phyloP scores from a whole-genome alignment of 495 filamentous ascomycete species.

The Neurospora sp. region DNA sequence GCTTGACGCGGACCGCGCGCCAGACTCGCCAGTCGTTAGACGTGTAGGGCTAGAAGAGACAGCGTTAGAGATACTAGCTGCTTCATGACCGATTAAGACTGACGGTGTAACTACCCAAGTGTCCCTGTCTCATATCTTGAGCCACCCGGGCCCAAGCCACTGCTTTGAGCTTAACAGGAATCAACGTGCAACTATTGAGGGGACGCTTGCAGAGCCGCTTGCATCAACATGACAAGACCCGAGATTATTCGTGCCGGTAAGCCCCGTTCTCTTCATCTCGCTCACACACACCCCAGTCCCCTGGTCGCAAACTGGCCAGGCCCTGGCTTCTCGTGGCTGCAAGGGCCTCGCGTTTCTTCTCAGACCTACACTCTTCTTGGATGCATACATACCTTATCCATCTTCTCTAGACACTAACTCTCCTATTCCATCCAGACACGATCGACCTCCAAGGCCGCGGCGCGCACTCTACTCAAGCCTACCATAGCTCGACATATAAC shows the following conservation, averaged over 20 bases:
- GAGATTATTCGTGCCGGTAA: constrained; percentile 72
- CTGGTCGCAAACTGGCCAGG: not conserved
- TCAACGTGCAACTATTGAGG: not conserved
- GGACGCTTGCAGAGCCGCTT: not conserved
- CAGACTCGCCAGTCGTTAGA: not conserved
- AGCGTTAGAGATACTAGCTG: not conserved
- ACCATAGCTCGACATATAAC: constrained; percentile 30
- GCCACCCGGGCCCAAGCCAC: not conserved
- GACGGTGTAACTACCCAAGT: not conserved
- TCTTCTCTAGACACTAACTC: constrained; percentile 10
- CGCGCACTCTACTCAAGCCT: constrained; percentile 73
- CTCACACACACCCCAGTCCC: constrained; percentile 11
- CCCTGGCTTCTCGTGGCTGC: constrained; percentile 18
- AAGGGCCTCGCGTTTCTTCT: constrained; percentile 2
- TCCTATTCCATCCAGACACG: constrained; percentile 53
- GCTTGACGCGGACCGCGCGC: not conserved
- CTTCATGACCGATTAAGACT: not conserved
- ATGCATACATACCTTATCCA: not conserved
- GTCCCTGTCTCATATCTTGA: not conserved
- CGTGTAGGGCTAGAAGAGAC: not conserved
- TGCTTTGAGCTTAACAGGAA: not conserved
- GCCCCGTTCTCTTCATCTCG: constrained; percentile 12
- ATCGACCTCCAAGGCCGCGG: constrained; percentile 85
- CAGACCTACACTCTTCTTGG: constrained; percentile 6
- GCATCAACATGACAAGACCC: constrained; percentile 57